Conservation (phyloP, 2,329 filamentous ascomycete species). For the Cytospora schulzeri region DNA sequence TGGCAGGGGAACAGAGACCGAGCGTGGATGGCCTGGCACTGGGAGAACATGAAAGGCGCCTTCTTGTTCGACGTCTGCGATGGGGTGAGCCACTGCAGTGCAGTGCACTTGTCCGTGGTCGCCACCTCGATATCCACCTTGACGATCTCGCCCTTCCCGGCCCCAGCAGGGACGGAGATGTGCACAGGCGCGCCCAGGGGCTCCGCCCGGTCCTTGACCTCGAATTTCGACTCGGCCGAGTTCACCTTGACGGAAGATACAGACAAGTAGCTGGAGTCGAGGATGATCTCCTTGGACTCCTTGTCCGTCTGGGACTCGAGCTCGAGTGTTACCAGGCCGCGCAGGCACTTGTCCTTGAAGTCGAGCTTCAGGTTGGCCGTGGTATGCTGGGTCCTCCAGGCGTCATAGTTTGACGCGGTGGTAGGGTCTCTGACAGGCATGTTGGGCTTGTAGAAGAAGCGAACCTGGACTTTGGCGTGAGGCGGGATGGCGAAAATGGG, state of each 20-base stretch:
- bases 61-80: conserved; percentile 94
- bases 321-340: conserved; percentile 74
- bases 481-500: conserved; percentile 4
- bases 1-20: conserved; percentile 95
- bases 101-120: conserved; percentile 87
- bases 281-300: conserved; percentile 73
- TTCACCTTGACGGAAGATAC: conserved; percentile 73
- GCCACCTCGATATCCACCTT: conserved; percentile 68
- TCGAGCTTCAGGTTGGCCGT: conserved; percentile 80
- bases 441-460: conserved; percentile 32
- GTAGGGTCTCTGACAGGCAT: conserved; percentile 73
- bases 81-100: conserved; percentile 92
- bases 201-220: conserved; percentile 67
- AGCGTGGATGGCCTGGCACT: conserved; percentile 95
- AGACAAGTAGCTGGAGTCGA: conserved; percentile 85
- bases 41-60: conserved; percentile 96
- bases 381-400: conserved; percentile 83
- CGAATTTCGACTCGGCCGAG: conserved; percentile 64
- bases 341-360: conserved; percentile 76
- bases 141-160: conserved; percentile 54
- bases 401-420: conserved; percentile 88
- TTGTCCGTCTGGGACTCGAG: conserved; percentile 76
- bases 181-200: conserved; percentile 75
- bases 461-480: conserved; percentile 22
- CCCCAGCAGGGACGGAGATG: conserved; percentile 60